Conservation (phyloP, 2,329 filamentous ascomycete genomes). For the Neurospora sp. region DNA sequence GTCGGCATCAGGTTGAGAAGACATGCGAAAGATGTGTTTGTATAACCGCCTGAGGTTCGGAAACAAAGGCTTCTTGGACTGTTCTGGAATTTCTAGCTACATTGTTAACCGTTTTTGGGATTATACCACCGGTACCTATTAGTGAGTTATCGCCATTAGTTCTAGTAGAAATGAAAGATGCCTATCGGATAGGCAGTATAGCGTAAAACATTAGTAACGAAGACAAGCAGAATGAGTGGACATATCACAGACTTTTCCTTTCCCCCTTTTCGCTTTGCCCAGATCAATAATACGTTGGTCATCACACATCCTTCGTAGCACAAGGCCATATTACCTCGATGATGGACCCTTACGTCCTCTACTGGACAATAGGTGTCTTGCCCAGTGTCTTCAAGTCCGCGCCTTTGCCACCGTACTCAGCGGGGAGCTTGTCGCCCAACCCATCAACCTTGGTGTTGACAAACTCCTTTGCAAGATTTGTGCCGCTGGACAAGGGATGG, state of each 20-base stretch:
- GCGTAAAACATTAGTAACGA: neutral
- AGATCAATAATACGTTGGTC: neutral
- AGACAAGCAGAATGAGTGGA: neutral
- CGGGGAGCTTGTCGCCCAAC: slow-evolving; percentile 58
- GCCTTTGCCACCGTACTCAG: slow-evolving; percentile 70
- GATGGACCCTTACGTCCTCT: neutral
- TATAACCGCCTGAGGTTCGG: neutral
- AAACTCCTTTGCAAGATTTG: slow-evolving; percentile 52
- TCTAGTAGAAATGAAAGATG: neutral
- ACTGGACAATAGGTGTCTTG: slow-evolving; percentile 18
- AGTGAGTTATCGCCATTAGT: neutral
- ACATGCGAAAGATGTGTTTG: neutral
- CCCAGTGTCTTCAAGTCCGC: slow-evolving; percentile 17
- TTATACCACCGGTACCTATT: neutral
- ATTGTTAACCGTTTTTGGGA: neutral
- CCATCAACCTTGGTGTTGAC: slow-evolving; percentile 39
- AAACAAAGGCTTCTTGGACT: neutral
- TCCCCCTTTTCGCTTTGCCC: neutral
- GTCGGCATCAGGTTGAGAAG: neutral
- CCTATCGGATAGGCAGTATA: neutral
- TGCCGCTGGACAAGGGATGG: slow-evolving; percentile 67
- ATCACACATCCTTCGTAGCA: neutral
- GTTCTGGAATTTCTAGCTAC: neutral
- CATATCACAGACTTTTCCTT: neutral
- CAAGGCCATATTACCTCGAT: neutral